Percentiles rank a stretch among this genome's conserved stretches.
These are phyloP conservation scores for Neurospora hispaniola DNA, from an alignment of 495 filamentous ascomycete genomes.

Conservation along the genomic window DNA sequence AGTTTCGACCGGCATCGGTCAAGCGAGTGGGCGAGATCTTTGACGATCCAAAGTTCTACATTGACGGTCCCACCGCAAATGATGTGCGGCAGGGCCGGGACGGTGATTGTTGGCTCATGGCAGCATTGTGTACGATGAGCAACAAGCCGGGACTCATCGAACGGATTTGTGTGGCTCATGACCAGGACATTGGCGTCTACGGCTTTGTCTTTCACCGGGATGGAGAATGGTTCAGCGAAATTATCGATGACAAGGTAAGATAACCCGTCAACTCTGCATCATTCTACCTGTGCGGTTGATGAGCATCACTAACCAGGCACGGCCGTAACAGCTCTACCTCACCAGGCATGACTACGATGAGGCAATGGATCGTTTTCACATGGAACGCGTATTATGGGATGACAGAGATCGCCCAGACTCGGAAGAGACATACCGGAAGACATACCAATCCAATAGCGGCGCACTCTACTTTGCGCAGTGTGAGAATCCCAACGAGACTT, in stretches of 20 bases:
- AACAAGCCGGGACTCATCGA: conserved; percentile 74
- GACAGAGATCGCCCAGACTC: conserved; percentile 57
- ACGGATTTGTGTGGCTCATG: conserved; percentile 67
- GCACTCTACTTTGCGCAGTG: conserved; percentile 85
- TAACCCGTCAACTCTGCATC: not conserved
- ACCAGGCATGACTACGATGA: conserved; percentile 78
- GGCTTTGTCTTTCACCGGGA: conserved; percentile 92
- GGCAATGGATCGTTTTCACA: conserved; percentile 7
- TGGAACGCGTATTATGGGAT: conserved; percentile 60
- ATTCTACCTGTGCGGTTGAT: not conserved
- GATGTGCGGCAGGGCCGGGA: conserved; percentile 71
- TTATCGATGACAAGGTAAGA: conserved; percentile 58
- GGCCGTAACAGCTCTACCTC: conserved; percentile 48
- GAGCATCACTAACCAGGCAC: not conserved
- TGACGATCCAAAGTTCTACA: conserved; percentile 73
- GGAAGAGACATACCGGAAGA: conserved; percentile 67
- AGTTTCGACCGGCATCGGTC: conserved; percentile 47
- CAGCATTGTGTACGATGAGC: conserved; percentile 71
- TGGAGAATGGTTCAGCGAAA: conserved; percentile 83
- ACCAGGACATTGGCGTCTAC: conserved; percentile 80
- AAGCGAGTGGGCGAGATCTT: conserved; percentile 76
- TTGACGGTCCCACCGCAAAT: conserved; percentile 72
- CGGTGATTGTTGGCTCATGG: conserved; percentile 90
- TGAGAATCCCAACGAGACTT: conserved; percentile 78
- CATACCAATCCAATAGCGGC: conserved; percentile 60